phyloP scores from a whole-genome alignment of 1,284 basidiomycete genomes.

The Heterobasidion occidentale region DNA sequence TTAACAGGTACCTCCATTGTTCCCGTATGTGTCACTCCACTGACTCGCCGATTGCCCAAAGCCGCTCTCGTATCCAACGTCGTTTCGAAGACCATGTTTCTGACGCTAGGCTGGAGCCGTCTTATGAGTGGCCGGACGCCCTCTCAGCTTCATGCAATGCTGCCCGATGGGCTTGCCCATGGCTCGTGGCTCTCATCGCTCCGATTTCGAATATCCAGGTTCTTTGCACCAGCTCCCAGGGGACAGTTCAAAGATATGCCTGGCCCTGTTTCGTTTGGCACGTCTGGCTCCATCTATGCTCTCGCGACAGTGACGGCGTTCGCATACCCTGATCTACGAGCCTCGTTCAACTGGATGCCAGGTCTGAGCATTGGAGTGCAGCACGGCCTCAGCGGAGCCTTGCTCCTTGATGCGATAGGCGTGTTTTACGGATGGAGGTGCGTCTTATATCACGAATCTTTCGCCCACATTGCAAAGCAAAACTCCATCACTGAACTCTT shows the following conservation, averaged over 20 bases:
- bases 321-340: slow-evolving; percentile 75
- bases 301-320: slow-evolving; percentile 71
- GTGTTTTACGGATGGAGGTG: slow-evolving; percentile 78
- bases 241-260: slow-evolving; percentile 22
- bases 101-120: too few species aligned
- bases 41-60: slow-evolving; percentile 18
- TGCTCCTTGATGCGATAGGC: slow-evolving; percentile 69
- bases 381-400: slow-evolving; percentile 64
- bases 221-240: slow-evolving; percentile 33
- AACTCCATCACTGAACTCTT: slow-evolving; percentile 2
- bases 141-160: too few species aligned
- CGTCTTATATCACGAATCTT: slow-evolving; percentile 13
- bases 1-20: not conserved
- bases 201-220: slow-evolving; percentile 40
- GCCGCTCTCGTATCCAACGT: slow-evolving; percentile 66
- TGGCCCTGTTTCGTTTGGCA: slow-evolving; percentile 70
- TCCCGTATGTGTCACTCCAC: not conserved
- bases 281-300: slow-evolving; percentile 83
- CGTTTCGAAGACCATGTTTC: slow-evolving; percentile 43
- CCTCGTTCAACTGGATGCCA: slow-evolving; percentile 76
- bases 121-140: too few species aligned
- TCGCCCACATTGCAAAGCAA: too few species aligned
- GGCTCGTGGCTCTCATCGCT: too few species aligned
- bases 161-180: too few species aligned
- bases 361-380: slow-evolving; percentile 72